Conservation (phyloP, 768 basidiomycete species). For the Calocera viscosa region DNA sequence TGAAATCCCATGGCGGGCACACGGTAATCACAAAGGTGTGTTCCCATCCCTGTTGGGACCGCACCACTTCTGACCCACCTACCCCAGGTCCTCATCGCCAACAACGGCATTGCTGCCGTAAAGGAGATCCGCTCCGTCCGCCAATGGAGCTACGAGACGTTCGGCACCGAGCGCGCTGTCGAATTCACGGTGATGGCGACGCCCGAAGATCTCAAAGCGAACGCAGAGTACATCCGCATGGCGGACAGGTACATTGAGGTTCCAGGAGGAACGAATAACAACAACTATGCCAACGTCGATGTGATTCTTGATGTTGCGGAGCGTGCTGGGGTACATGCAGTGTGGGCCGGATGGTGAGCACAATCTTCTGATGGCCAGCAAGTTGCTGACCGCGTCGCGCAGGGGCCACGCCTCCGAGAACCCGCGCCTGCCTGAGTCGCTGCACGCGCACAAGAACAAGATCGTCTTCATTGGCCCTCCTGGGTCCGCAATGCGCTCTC, state of each 20-base stretch:
- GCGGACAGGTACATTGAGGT: slow-evolving; percentile 98
- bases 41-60: slow-evolving; percentile 9
- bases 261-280: slow-evolving; percentile 95
- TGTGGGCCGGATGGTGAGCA: slow-evolving; percentile 90
- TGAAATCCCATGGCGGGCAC: slow-evolving; percentile 81
- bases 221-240: slow-evolving; percentile 99
- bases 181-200: slow-evolving; percentile 99
- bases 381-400: neutral
- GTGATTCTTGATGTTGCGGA: slow-evolving; percentile 97
- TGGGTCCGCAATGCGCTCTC: slow-evolving; percentile 94
- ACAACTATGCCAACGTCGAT: slow-evolving; percentile 99
- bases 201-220: slow-evolving; percentile 95
- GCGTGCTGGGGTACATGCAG: slow-evolving; percentile 92
- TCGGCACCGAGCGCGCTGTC: slow-evolving; percentile 87
- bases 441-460: slow-evolving; percentile 83
- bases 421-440: slow-evolving; percentile 85
- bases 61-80: slow-evolving; percentile 13
- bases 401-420: slow-evolving; percentile 97
- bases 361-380: neutral
- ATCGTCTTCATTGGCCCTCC: slow-evolving; percentile 99
- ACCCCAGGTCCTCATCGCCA: slow-evolving; percentile 85
- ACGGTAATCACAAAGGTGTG: slow-evolving; percentile 95
- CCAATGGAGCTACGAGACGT: slow-evolving; percentile 99
- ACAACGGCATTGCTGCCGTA: slow-evolving; percentile 98
- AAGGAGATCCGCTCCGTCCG: slow-evolving; percentile 98